Base-by-base conservation (phyloP, 495 filamentous ascomycete species). In the Apiosordaria backusii region DNA sequence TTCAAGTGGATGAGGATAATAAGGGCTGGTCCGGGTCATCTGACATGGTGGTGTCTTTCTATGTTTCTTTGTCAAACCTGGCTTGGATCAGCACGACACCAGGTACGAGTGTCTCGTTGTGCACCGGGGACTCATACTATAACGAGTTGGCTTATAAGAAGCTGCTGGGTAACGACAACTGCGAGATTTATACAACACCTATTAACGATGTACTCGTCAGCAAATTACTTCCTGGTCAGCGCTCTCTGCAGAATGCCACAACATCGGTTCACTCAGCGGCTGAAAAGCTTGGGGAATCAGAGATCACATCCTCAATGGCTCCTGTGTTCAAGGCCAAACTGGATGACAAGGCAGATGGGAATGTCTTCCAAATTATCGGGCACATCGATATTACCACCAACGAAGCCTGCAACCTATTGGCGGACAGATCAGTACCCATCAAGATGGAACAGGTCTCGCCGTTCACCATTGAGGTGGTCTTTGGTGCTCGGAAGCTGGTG, bases 11-110 rank as follows among this genome's bases (percentile, higher is more conserved):
- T 9, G 68, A 74, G 27, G 69, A 74, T 59, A 21, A 61, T 1
- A 58, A 62, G 0, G 66, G 71, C 27, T 82, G 76, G 77, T 61
- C 68, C 4, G 79, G 79, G 19, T 67, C 65, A 1, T 77, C 77
- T 9, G 63, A 77, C 18, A 60, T 84, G 57, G 65, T 84, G 50
- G 74, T 74, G n/a, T 76, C 78, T 1, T 81, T 78, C 68, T 74
- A 75, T 53, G 76, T 76, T 24, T 72, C 79, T 18, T 72, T 74
- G 7, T 60, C 62, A n/a, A 58, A 58, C 22, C 59, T 82, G 0
- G 69, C 73, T 25, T 50, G 57, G 2, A 68, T 77, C 35, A 72
- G 71, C n/a, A 57, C 35, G 15, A 68, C 59, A 35, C 57, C 59
- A 1, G 57, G 57, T 7, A 69, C 79, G 22, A 67, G 70, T 3